Evolutionary conservation across 1,139 yeast species (phyloP).

Genomic region (Geotrichum candidum): DNA sequence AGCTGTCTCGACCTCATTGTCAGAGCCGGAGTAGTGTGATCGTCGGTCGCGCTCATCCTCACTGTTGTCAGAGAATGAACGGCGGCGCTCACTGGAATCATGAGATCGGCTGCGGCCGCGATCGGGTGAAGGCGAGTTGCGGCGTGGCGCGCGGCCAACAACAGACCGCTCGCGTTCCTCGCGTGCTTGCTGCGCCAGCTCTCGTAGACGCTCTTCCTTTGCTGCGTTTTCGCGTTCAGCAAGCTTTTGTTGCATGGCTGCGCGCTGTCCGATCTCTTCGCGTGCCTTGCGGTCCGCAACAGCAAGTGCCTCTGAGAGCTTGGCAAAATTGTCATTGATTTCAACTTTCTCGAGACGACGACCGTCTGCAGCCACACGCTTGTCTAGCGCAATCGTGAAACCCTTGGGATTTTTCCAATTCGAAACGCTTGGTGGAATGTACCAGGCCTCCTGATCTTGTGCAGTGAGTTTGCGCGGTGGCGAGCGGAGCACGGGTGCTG

Average conservation of each 20-base stretch:
- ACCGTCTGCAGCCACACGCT: constrained; percentile 61
- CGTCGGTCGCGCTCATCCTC: neutral
- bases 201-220: constrained; percentile 54
- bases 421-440: constrained; percentile 85
- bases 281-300: constrained; percentile 71
- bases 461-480: constrained; percentile 56
- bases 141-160: neutral
- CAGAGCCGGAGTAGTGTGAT: constrained; percentile 1
- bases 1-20: constrained; percentile 16
- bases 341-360: constrained; percentile 35
- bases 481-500: constrained; percentile 47
- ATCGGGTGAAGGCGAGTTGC: constrained; percentile 9
- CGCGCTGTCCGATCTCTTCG: constrained; percentile 57
- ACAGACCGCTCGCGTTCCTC: constrained; percentile 29
- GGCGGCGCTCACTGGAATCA: neutral
- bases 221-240: constrained; percentile 52
- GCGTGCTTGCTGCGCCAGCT: constrained; percentile 56
- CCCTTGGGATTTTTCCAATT: constrained; percentile 97
- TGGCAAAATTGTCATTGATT: constrained; percentile 57
- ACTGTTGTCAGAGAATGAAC: neutral
- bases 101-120: neutral
- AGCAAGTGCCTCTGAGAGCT: constrained; percentile 65
- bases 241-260: constrained; percentile 48
- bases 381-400: constrained; percentile 74
- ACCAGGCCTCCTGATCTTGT: constrained; percentile 78